Evolutionary conservation across 1,284 basidiomycete species (phyloP).

Genomic region (Sporisorium exsertum): DNA sequence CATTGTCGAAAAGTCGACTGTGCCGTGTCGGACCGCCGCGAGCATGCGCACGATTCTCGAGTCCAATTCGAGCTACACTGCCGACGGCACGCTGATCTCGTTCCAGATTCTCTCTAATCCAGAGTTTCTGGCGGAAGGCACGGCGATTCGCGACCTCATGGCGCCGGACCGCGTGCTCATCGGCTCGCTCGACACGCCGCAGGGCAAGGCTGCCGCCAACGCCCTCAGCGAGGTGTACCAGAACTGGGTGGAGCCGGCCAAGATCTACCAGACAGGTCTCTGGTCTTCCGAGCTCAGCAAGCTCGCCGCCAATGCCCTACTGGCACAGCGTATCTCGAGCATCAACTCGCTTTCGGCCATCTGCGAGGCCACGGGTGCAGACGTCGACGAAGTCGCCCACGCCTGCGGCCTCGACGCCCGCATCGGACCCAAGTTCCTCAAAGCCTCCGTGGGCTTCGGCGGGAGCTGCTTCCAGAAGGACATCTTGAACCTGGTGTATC

Average conservation of each 20-base stretch:
- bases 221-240: slow-evolving; percentile 85
- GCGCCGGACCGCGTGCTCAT: slow-evolving; percentile 94
- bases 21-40: slow-evolving; percentile 96
- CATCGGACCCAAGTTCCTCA: slow-evolving; percentile 94
- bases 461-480: slow-evolving; percentile 92
- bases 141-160: slow-evolving; percentile 89
- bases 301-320: slow-evolving; percentile 98
- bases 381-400: slow-evolving; percentile 96
- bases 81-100: slow-evolving; percentile 79
- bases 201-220: slow-evolving; percentile 84
- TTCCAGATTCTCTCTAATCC: slow-evolving; percentile 99
- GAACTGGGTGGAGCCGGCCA: slow-evolving; percentile 91
- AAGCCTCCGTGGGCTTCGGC: slow-evolving; percentile 94
- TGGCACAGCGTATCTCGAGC: slow-evolving; percentile 94
- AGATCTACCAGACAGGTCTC: slow-evolving; percentile 91
- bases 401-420: slow-evolving; percentile 93
- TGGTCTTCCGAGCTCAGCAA: slow-evolving; percentile 99
- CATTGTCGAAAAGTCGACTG: slow-evolving; percentile 99
- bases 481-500: slow-evolving; percentile 96
- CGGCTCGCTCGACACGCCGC: slow-evolving; percentile 88
- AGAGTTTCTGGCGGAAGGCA: slow-evolving; percentile 98
- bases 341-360: slow-evolving; percentile 98
- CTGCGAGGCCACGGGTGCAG: slow-evolving; percentile 99
- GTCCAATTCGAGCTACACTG: slow-evolving; percentile 79
- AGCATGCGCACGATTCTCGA: slow-evolving; percentile 99